Evolutionary conservation across 805 yeast species (phyloP), one percentile per base, ranked within the genome.

Genomic region (Suhomyces sp.): DNA sequence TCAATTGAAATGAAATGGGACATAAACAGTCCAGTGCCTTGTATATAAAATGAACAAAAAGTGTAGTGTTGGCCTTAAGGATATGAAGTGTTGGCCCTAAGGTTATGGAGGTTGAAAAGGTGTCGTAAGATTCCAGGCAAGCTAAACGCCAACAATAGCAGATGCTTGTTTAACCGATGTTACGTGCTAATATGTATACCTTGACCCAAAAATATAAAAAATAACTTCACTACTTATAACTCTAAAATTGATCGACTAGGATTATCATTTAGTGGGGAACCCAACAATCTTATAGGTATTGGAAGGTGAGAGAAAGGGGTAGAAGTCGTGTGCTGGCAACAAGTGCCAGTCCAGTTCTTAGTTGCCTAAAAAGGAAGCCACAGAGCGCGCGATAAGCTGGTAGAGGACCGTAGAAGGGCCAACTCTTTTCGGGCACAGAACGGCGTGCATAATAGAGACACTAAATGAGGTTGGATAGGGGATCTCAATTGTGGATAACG

Each of bases 311-410:
- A 40, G 48, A 44, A 44, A 44, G 47, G 51, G 48, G 48, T 40
- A 43, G 51, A 40, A 37, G 25, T 33, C 41, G 48, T 25, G 52
- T 44, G 29, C 40, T 44, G 48, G 19, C 25, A 33, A 13, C 39
- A 13, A 17, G 33, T 19, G 12, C 44, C 27, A 19, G 44, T 10
- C 19, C 17, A 12, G 29, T 22, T 12, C 15, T 4, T 7, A 17
- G 20, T 17, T 37, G 22, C 41, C 41, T 12, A 37, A 37, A 17
- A n/a, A 17, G 41, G 41, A 21, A 37, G 41, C 41, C 41, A 15
- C 21, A 17, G 41, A 17, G 41, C 41, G 41, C 41, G 41, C 41
- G 41, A 37, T 37, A 37, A 37, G 41, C 41, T 37, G 22, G 41
- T 19, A 37, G 41, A 37, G 19, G 12, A 19, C 22, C 22, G 41